Conservation (phyloP, 116 monocot species). For the Trichopus zeylanicus region DNA sequence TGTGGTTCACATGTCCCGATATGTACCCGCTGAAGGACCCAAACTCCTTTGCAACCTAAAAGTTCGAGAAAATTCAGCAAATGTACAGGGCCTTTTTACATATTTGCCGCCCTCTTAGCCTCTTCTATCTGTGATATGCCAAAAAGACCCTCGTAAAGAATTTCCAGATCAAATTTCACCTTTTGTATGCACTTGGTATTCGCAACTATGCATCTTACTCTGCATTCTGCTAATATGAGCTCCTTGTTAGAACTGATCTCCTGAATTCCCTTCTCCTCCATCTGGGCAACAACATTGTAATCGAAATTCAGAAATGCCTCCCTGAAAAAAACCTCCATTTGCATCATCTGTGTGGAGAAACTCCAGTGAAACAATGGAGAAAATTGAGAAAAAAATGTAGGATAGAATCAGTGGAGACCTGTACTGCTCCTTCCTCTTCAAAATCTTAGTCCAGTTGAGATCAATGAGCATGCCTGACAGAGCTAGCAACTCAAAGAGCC, state of each 20-base stretch:
- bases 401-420: slow-evolving; percentile 19
- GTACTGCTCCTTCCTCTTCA: slow-evolving; percentile 59
- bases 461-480: slow-evolving; percentile 75
- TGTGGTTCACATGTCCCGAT: slow-evolving; percentile 73
- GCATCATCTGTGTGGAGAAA: too few species aligned
- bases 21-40: slow-evolving; percentile 77
- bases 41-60: slow-evolving; percentile 61
- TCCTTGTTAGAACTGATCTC: slow-evolving; percentile 55
- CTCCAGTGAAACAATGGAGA: too few species aligned
- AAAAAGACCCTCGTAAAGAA: not conserved
- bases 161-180: slow-evolving; percentile 18
- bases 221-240: slow-evolving; percentile 44
- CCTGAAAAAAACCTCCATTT: slow-evolving; percentile 22
- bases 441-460: slow-evolving; percentile 66
- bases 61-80: not conserved
- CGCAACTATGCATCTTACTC: slow-evolving; percentile 55
- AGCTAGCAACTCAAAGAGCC: slow-evolving; percentile 52
- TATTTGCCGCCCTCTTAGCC: too few species aligned
- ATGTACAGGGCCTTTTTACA: not conserved
- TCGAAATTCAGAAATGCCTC: slow-evolving; percentile 51
- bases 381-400: not conserved
- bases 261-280: slow-evolving; percentile 58
- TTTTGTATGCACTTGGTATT: slow-evolving; percentile 72
- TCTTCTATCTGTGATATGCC: too few species aligned
- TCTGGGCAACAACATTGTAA: slow-evolving; percentile 46